These are phyloP conservation scores for Musa acuminata DNA, from an alignment of 176 grass and related monocot species.

Conservation along the genomic window DNA sequence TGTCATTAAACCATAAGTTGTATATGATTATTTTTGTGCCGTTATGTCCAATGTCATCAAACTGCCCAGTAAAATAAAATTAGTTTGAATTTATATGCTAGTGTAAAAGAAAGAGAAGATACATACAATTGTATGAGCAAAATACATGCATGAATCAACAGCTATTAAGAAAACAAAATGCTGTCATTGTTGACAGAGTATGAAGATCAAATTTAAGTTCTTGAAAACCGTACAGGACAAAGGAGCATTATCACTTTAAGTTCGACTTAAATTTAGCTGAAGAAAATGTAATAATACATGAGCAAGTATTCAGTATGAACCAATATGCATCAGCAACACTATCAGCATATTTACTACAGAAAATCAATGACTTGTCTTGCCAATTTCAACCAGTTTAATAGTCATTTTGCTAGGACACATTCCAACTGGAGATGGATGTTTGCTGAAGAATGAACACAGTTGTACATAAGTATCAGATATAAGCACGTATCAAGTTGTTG, in stretches of 20 bases:
- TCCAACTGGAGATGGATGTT: background rate
- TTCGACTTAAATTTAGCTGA: background rate
- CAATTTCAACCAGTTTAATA: background rate
- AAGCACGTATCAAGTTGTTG: no score
- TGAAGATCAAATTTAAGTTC: no score
- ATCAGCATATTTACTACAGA: background rate
- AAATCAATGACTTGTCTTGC: background rate
- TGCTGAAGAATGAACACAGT: background rate
- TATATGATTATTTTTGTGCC: slow-evolving; percentile 81
- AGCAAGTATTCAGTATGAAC: background rate
- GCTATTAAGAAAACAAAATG: no score
- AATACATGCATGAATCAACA: background rate
- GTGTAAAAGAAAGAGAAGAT: background rate
- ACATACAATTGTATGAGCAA: background rate
- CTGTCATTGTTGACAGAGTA: no score
- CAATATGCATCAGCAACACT: background rate
- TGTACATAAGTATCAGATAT: no score
- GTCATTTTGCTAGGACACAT: background rate
- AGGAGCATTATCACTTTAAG: background rate
- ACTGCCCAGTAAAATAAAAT: slow-evolving; percentile 34
- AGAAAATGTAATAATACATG: background rate
- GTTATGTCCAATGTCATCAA: slow-evolving; percentile 57
- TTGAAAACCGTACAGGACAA: no score
- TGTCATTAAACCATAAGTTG: slow-evolving; percentile 66
- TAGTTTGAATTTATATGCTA: background rate